Conservation (phyloP, 495 filamentous ascomycete species). For the Xylaria sp. region DNA sequence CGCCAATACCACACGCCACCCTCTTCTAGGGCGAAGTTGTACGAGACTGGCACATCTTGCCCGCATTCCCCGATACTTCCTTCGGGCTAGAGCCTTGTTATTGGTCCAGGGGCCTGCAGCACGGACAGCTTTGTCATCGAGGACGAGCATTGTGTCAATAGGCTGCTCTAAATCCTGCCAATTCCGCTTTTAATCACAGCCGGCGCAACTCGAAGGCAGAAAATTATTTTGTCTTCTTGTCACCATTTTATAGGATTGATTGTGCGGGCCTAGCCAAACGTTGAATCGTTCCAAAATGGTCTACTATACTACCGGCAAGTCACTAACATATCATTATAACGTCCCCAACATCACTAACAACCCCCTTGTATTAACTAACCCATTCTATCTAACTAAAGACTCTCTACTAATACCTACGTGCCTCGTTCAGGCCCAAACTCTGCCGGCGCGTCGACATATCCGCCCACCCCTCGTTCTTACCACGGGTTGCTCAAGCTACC, state of each 20-base stretch:
- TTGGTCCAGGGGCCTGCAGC: not conserved
- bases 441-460: not conserved
- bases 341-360: not conserved
- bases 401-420: not conserved
- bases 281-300: conserved; percentile 3
- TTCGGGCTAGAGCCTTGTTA: not conserved
- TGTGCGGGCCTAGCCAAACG: not conserved
- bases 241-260: not conserved
- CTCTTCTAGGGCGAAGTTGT: not conserved
- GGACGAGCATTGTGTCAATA: not conserved
- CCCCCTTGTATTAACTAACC: not conserved
- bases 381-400: not conserved
- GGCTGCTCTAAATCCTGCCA: not conserved
- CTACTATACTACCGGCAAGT: conserved; percentile 10
- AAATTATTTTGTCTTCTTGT: not conserved
- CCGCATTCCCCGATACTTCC: conserved; percentile 5
- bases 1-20: not conserved
- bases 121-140: not conserved
- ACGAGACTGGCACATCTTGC: not conserved
- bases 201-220: not conserved
- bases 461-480: not conserved
- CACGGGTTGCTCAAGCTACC: conserved; percentile 45
- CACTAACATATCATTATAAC: not conserved
- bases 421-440: not conserved
- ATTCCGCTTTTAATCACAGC: conserved; percentile 7